Percentiles rank a stretch among this genome's conserved stretches.
phyloP scores from a whole-genome alignment of 1,139 yeast species.

The Arxiozyma slooffiae region DNA sequence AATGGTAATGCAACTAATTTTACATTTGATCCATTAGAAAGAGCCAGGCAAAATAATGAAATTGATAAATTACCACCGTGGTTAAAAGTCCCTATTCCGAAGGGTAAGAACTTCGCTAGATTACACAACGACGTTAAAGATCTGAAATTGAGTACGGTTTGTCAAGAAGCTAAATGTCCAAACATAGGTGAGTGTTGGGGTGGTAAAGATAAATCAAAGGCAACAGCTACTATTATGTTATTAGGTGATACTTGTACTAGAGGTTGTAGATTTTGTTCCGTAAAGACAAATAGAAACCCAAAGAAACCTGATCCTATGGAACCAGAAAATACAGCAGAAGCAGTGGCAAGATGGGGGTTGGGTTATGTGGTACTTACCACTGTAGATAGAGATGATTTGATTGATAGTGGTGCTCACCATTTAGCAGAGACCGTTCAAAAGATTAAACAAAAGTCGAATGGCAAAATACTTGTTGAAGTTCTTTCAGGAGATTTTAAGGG shows the following conservation, averaged over 20 bases:
- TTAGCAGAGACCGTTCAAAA: constrained; percentile 76
- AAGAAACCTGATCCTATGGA: constrained; percentile 88
- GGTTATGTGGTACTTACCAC: constrained; percentile 97
- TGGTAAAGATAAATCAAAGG: constrained; percentile 79
- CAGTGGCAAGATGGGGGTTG: constrained; percentile 94
- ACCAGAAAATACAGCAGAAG: constrained; percentile 96
- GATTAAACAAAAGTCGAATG: constrained; percentile 83
- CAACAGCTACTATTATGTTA: constrained; percentile 98
- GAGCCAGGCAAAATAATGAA: constrained; percentile 40
- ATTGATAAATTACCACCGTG: constrained; percentile 60
- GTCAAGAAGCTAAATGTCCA: constrained; percentile 98
- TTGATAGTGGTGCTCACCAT: constrained; percentile 90
- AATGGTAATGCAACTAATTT: constrained; percentile 66
- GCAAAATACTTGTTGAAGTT: constrained; percentile 75
- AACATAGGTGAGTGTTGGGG: constrained; percentile 99
- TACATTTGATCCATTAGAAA: constrained; percentile 59
- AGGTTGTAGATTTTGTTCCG: constrained; percentile 96
- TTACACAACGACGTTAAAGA: constrained; percentile 83
- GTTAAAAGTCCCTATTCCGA: constrained; percentile 93
- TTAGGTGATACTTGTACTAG: constrained; percentile 98
- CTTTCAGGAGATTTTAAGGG: constrained; percentile 95
- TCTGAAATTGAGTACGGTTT: constrained; percentile 82
- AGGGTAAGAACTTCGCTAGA: constrained; percentile 72
- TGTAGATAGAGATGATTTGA: constrained; percentile 91
- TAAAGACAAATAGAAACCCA: constrained; percentile 83